A percentile compares a stretch with the other conserved stretches of the same genome.
phyloP scores from a whole-genome alignment of 441 rosid species.

The Adansonia gregorii region DNA sequence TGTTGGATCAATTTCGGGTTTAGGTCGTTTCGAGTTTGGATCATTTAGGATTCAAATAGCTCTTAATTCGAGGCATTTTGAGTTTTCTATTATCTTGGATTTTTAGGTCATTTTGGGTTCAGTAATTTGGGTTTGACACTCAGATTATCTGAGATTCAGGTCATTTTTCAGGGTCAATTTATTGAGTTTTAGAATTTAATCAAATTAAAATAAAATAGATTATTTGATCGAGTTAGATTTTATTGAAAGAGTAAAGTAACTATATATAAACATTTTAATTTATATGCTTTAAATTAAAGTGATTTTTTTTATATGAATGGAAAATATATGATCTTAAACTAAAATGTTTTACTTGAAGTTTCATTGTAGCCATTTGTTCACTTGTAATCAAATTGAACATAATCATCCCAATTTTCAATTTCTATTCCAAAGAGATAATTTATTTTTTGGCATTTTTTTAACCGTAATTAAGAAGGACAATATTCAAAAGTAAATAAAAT shows the following conservation, averaged over 20 bases:
- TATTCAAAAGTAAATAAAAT: no score
- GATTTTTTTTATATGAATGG: not conserved
- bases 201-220: not conserved
- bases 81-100: not conserved
- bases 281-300: not conserved
- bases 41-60: not conserved
- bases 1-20: not conserved
- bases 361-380: not conserved
- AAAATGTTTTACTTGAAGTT: not conserved
- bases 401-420: not conserved
- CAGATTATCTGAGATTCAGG: not conserved
- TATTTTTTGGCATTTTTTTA: no score
- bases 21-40: not conserved
- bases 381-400: not conserved
- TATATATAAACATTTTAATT: not conserved
- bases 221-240: not conserved
- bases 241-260: no score
- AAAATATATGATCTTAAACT: not conserved
- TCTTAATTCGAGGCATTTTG: not conserved
- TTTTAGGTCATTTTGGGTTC: not conserved
- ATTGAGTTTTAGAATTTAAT: no score
- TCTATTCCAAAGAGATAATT: not conserved
- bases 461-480: no score
- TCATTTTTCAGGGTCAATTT: not conserved
- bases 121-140: not conserved